Base-by-base conservation (phyloP, 306 rosid species). In the Castanopsis chinensis region DNA sequence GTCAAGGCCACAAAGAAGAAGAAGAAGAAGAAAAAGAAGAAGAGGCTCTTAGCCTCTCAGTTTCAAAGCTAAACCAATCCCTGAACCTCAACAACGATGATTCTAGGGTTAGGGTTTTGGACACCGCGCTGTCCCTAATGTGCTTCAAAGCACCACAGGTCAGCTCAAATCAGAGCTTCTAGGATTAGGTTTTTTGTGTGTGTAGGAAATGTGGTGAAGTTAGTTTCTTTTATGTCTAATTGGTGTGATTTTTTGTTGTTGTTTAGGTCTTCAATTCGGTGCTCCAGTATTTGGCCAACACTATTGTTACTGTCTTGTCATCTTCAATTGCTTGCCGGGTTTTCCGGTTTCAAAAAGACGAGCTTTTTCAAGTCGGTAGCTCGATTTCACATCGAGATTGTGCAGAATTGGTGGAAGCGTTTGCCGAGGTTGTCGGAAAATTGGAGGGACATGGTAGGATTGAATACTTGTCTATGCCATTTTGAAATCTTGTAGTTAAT, bases 131-230 rank as follows among this genome's bases (percentile, higher is more conserved):
- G 23, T 85, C 88, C 76, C 81, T 82, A 13, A 85, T 85, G 88
- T 82, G 86, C 74, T 75, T 85, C 82, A 76, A 72, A 52, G 84
- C 82, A 1, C 88, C 88, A 4, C 74, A 79, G 86, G 86, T 85
- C 13, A 78, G 19, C 19, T 60, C 27, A 54, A 49, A 19, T 35
- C 52, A 12, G 12, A 67, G 52, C 20, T 71, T 57, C 59, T 27
- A 30, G 59, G 51, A 3, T 68, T 11, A 3, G 19, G 14, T 5
- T n/a, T 43, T 71, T 54, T 49, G 45, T 1, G 52, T 49, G 2
- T 4, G 52, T 6, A 30, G 13, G 17, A 37, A 28, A 10, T 53
- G 56, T 25, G 61, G 11, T 17, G 9, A 13, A 15, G 58, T 23
- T 10, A 49, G 37, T 27, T 45, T 76, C 59, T 51, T 45, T 10